Conservation (phyloP, 768 basidiomycete genomes). For the Trametes elegans region DNA sequence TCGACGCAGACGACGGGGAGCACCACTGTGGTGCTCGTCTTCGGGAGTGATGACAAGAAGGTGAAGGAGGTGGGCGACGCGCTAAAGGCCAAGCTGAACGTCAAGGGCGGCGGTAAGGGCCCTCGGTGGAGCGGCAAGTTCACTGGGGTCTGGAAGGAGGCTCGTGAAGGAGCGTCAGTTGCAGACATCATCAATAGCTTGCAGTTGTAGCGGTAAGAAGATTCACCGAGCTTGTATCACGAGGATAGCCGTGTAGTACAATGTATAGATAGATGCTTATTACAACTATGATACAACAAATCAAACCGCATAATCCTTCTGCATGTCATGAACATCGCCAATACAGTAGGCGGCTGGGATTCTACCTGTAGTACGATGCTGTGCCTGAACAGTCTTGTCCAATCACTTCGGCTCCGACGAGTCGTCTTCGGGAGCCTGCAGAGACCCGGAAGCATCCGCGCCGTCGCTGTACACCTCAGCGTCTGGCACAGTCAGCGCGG, state of each 20-base stretch:
- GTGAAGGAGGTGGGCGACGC: slow-evolving; percentile 60
- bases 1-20: slow-evolving; percentile 50
- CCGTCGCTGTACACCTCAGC: slow-evolving; percentile 12
- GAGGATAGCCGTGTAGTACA: no score
- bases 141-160: slow-evolving; percentile 59
- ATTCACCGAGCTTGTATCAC: no score
- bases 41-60: slow-evolving; percentile 57
- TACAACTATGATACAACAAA: slow-evolving; percentile 5
- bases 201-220: neutral
- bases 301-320: no score
- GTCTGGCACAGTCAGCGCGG: neutral
- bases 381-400: no score
- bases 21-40: slow-evolving; percentile 54
- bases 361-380: no score
- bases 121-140: slow-evolving; percentile 74
- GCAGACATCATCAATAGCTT: slow-evolving; percentile 35
- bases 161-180: slow-evolving; percentile 40
- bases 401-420: slow-evolving; percentile 6
- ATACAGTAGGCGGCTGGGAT: no score
- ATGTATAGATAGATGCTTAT: slow-evolving; percentile 7
- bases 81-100: slow-evolving; percentile 52
- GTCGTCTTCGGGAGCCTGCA: slow-evolving; percentile 2
- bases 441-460: slow-evolving; percentile 1
- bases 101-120: slow-evolving; percentile 82
- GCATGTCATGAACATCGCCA: no score